phyloP scores from a whole-genome alignment of 2,329 filamentous ascomycete species.

The Dactylonectria estremocensis region DNA sequence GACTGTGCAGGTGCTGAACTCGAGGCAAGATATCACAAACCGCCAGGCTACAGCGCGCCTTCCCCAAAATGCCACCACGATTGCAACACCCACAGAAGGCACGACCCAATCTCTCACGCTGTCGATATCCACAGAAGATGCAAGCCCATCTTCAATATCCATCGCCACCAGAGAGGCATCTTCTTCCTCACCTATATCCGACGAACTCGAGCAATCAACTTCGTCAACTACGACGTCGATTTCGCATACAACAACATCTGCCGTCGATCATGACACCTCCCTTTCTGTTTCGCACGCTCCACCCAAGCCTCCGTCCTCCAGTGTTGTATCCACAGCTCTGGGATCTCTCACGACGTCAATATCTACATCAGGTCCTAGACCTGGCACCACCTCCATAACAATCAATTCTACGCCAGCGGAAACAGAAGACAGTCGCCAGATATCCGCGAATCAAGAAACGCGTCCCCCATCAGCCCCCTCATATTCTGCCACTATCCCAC shows the following conservation, averaged over 20 bases:
- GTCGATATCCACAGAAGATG: neutral
- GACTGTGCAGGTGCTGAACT: conserved; percentile 16
- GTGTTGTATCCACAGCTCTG: neutral
- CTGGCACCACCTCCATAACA: neutral
- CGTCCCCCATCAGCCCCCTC: neutral
- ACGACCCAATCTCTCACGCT: conserved; percentile 5
- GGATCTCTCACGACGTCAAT: neutral
- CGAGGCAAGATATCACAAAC: conserved; percentile 9
- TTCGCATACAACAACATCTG: neutral
- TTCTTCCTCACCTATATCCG: neutral
- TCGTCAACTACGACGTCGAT: neutral
- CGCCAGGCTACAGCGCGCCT: conserved; percentile 16
- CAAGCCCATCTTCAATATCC: neutral
- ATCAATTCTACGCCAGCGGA: neutral
- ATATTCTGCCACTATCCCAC: neutral
- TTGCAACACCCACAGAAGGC: conserved; percentile 12
- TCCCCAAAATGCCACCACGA: conserved; percentile 16
- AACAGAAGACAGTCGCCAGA: neutral
- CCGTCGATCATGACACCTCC: neutral
- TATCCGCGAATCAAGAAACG: conserved; percentile 1
- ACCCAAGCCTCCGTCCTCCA: neutral
- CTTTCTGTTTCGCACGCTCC: neutral
- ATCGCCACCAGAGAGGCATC: neutral
- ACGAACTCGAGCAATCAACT: neutral
- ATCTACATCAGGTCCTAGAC: neutral